Evolutionary conservation across 441 rosid species (phyloP).

Genomic region (Eruca vesicaria): DNA sequence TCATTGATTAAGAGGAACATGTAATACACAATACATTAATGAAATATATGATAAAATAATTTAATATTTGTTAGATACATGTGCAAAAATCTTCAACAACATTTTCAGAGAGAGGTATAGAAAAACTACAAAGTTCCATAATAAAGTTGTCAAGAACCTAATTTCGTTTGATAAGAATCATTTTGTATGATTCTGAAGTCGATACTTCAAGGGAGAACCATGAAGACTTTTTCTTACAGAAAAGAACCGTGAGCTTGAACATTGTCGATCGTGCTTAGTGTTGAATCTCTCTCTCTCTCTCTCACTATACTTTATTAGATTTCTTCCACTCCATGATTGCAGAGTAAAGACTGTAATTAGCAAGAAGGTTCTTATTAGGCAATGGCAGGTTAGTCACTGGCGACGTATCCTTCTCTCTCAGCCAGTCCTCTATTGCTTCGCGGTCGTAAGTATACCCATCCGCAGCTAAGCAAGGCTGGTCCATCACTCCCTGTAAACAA

Average conservation of each 20-base stretch:
- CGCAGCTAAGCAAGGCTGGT: slow-evolving; percentile 84
- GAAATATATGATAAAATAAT: too few relatives aligned
- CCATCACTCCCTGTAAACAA: slow-evolving; percentile 67
- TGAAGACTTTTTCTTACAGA: too few relatives aligned
- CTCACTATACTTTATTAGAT: slow-evolving; percentile 38
- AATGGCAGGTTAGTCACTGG: slow-evolving; percentile 69
- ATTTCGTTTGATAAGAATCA: too few relatives aligned
- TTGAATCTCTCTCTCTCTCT: not conserved
- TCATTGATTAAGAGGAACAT: too few relatives aligned
- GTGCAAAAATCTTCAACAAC: too few relatives aligned
- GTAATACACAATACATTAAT: too few relatives aligned
- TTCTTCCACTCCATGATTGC: slow-evolving; percentile 75
- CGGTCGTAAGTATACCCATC: slow-evolving; percentile 86
- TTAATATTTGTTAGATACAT: too few relatives aligned
- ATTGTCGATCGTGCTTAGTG: not conserved
- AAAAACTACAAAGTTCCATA: not conserved
- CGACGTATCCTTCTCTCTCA: slow-evolving; percentile 55
- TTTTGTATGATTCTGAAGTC: too few relatives aligned
- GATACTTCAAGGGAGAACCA: too few relatives aligned
- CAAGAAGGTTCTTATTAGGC: slow-evolving; percentile 61
- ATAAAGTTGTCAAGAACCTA: not conserved
- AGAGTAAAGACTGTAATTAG: slow-evolving; percentile 74
- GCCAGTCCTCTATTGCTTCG: slow-evolving; percentile 71
- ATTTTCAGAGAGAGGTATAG: too few relatives aligned
- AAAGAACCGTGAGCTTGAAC: too few relatives aligned